Conservation (phyloP, 148 eudicot species). For the Camellia lanceoleosa region DNA sequence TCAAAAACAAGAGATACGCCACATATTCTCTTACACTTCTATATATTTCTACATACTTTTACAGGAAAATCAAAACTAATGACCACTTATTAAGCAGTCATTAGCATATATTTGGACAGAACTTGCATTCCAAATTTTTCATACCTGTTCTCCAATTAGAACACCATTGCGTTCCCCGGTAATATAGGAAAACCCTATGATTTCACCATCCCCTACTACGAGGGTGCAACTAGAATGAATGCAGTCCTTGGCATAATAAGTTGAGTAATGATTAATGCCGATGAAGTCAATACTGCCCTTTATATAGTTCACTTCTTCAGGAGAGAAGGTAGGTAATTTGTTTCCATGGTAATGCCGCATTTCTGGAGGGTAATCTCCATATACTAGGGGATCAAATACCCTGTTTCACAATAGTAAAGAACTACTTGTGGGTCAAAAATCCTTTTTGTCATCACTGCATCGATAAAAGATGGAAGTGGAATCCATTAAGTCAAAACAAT, state of each 20-base stretch:
- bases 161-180: conserved; percentile 43
- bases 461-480: too few relatives aligned
- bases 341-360: conserved; percentile 48
- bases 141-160: conserved; percentile 60
- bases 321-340: conserved; percentile 48
- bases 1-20: too few relatives aligned
- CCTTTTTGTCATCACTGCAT: too few relatives aligned
- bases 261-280: conserved; percentile 70
- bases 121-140: background rate
- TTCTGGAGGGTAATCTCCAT: conserved; percentile 66
- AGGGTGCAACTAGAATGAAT: conserved; percentile 31
- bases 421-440: too few relatives aligned
- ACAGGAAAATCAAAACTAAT: too few relatives aligned
- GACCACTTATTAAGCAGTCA: too few relatives aligned
- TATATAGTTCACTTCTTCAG: conserved; percentile 37
- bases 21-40: too few relatives aligned
- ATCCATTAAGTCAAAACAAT: too few relatives aligned
- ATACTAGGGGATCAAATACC: conserved; percentile 66
- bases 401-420: conserved; percentile 18
- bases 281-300: conserved; percentile 65
- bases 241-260: conserved; percentile 64
- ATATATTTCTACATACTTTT: too few relatives aligned
- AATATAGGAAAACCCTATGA: conserved; percentile 37
- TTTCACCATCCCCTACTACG: conserved; percentile 29
- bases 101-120: too few relatives aligned